Conservation (phyloP, 2,329 filamentous ascomycete genomes). For the Aspergillus felis region DNA sequence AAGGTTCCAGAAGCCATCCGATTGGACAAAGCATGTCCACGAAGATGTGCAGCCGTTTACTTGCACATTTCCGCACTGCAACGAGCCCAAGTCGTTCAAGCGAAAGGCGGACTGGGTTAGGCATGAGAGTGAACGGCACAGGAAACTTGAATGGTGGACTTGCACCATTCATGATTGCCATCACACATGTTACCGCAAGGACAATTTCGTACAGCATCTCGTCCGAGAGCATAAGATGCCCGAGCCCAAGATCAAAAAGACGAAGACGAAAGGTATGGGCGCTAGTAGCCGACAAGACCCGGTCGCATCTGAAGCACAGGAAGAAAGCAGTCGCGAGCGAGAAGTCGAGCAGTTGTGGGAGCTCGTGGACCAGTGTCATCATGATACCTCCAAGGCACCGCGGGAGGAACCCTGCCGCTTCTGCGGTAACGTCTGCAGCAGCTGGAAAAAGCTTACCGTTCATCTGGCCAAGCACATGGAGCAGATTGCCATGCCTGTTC, state of each 20-base stretch:
- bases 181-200: slow-evolving; percentile 79
- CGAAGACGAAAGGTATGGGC: slow-evolving; percentile 53
- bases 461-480: slow-evolving; percentile 95
- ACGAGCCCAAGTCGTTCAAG: slow-evolving; percentile 87
- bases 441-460: slow-evolving; percentile 92
- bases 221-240: slow-evolving; percentile 84
- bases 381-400: slow-evolving; percentile 62
- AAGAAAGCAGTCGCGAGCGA: slow-evolving; percentile 25
- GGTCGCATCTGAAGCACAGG: slow-evolving; percentile 20
- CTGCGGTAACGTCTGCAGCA: slow-evolving; percentile 73
- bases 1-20: slow-evolving; percentile 83
- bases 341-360: slow-evolving; percentile 66
- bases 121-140: slow-evolving; percentile 87
- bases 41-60: slow-evolving; percentile 92
- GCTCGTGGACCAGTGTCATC: slow-evolving; percentile 73
- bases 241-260: slow-evolving; percentile 73
- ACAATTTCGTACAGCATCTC: slow-evolving; percentile 90
- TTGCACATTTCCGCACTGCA: slow-evolving; percentile 80
- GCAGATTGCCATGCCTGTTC: slow-evolving; percentile 76
- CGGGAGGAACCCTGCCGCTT: slow-evolving; percentile 81
- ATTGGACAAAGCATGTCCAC: slow-evolving; percentile 96
- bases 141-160: slow-evolving; percentile 86
- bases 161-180: slow-evolving; percentile 77
- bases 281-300: slow-evolving; percentile 51
- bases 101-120: slow-evolving; percentile 94